Evolutionary conservation across 345 rosid species (phyloP).

Genomic region (Clarkia xantiana): DNA sequence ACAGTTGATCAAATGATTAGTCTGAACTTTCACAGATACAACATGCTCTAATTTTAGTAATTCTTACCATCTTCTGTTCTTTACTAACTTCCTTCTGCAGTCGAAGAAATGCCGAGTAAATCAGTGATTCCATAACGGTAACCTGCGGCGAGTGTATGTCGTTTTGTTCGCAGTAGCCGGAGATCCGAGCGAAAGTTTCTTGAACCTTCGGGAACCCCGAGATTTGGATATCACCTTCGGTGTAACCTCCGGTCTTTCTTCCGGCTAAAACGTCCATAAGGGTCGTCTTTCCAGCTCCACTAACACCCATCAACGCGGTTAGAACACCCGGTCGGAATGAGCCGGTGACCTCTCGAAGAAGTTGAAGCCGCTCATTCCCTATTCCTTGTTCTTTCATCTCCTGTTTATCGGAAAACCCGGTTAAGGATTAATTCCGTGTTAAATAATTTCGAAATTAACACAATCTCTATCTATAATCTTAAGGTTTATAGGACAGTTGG

Average conservation of each 20-base stretch:
- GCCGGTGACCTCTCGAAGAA: slow-evolving; percentile 22
- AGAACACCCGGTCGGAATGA: slow-evolving; percentile 33
- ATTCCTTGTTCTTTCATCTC: slow-evolving; percentile 36
- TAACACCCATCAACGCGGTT: slow-evolving; percentile 35
- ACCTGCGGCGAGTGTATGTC: slow-evolving; percentile 17
- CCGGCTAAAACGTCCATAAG: slow-evolving; percentile 36
- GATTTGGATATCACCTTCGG: slow-evolving; percentile 28
- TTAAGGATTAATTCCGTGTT: no score
- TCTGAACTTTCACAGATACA: no score
- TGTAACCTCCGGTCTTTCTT: slow-evolving; percentile 28
- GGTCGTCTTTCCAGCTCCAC: slow-evolving; percentile 40
- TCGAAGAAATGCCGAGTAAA: slow-evolving; percentile 14
- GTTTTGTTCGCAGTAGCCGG: slow-evolving; percentile 16
- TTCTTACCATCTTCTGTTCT: slow-evolving; percentile 12
- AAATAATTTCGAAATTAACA: no score
- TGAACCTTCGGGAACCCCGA: slow-evolving; percentile 31
- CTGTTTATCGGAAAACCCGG: slow-evolving; percentile 8
- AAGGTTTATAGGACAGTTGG: no score
- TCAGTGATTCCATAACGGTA: slow-evolving; percentile 13
- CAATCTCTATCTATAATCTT: no score
- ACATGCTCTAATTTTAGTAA: not conserved
- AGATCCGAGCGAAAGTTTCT: slow-evolving; percentile 14
- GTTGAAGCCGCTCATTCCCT: slow-evolving; percentile 21
- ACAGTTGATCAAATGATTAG: no score
- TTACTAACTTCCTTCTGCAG: slow-evolving; percentile 16